Evolutionary conservation across 2,329 filamentous ascomycete species (phyloP).

Genomic region (Mycosphaerella arachidis): DNA sequence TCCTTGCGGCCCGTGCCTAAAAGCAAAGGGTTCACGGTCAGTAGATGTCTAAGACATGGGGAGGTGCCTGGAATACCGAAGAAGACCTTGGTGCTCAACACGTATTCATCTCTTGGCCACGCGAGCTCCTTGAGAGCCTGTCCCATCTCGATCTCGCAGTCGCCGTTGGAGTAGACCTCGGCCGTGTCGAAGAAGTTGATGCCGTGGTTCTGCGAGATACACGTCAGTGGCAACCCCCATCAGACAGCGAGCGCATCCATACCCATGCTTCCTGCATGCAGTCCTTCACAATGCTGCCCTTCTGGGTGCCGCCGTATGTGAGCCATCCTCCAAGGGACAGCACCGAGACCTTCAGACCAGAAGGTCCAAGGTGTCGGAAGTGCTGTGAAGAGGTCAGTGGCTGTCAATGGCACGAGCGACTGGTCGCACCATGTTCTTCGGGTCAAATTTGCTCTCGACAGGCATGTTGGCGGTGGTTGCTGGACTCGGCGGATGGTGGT

Average conservation of each 20-base stretch:
- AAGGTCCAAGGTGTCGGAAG: slow-evolving; percentile 42
- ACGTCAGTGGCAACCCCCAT: neutral
- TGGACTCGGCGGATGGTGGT: neutral
- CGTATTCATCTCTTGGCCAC: slow-evolving; percentile 47
- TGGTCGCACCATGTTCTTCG: slow-evolving; percentile 42
- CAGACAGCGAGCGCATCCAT: neutral
- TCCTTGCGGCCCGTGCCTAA: slow-evolving; percentile 46
- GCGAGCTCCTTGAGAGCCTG: slow-evolving; percentile 42
- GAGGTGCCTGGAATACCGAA: slow-evolving; percentile 37
- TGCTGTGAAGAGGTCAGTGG: neutral
- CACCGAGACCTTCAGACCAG: slow-evolving; percentile 49
- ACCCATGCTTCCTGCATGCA: slow-evolving; percentile 45
- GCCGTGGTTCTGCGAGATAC: slow-evolving; percentile 35
- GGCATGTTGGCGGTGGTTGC: slow-evolving; percentile 19
- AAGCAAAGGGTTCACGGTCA: neutral
- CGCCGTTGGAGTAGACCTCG: slow-evolving; percentile 53
- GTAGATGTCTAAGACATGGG: too few species aligned
- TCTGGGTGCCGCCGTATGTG: slow-evolving; percentile 49
- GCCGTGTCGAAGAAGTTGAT: slow-evolving; percentile 49
- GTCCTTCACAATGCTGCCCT: slow-evolving; percentile 48
- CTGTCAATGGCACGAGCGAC: neutral
- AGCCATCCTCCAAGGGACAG: slow-evolving; percentile 46
- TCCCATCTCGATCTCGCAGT: slow-evolving; percentile 59
- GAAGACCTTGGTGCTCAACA: slow-evolving; percentile 44
- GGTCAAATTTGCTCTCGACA: slow-evolving; percentile 46